These are phyloP conservation scores for Prunus yedoensis DNA, from an alignment of 331 rosid species.

Conservation along the genomic window DNA sequence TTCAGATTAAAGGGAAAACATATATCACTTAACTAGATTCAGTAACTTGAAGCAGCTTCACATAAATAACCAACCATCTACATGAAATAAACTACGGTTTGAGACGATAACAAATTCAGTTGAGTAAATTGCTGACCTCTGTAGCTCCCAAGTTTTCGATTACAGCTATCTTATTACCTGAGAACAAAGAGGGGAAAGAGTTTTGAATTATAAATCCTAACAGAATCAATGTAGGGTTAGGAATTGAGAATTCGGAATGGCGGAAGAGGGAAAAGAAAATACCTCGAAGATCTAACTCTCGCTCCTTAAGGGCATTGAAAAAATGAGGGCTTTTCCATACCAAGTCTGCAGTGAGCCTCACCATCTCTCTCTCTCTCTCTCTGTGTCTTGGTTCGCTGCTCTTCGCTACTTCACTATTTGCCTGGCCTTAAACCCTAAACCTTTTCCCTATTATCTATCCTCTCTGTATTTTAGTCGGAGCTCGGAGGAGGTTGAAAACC, in stretches of 20 bases:
- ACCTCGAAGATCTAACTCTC: conserved; percentile 95
- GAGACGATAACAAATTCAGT: background rate
- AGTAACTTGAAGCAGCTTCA: conserved; percentile 13
- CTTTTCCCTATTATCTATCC: background rate
- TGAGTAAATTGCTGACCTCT: conserved; percentile 48
- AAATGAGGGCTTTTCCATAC: conserved; percentile 97
- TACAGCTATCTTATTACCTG: conserved; percentile 87
- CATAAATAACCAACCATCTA: background rate
- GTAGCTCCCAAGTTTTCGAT: conserved; percentile 94
- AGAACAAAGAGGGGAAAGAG: background rate
- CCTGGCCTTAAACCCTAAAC: conserved; percentile 8
- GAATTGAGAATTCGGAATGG: background rate
- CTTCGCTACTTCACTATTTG: background rate
- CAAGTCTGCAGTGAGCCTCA: conserved; percentile 80
- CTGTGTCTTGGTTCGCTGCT: background rate
- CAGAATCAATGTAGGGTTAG: background rate
- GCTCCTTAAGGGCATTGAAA: conserved; percentile 80
- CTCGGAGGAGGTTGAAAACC: background rate
- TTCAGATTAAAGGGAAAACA: background rate
- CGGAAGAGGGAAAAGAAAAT: background rate
- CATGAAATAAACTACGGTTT: background rate
- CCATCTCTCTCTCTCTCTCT: conserved; percentile 43
- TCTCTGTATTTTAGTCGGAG: background rate
- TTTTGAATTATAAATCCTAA: background rate
- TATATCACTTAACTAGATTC: background rate